Evolutionary conservation across 2,329 filamentous ascomycete genomes (phyloP), one percentile per base, ranked within the genome.

Genomic region (Zymoseptoria passerinii): DNA sequence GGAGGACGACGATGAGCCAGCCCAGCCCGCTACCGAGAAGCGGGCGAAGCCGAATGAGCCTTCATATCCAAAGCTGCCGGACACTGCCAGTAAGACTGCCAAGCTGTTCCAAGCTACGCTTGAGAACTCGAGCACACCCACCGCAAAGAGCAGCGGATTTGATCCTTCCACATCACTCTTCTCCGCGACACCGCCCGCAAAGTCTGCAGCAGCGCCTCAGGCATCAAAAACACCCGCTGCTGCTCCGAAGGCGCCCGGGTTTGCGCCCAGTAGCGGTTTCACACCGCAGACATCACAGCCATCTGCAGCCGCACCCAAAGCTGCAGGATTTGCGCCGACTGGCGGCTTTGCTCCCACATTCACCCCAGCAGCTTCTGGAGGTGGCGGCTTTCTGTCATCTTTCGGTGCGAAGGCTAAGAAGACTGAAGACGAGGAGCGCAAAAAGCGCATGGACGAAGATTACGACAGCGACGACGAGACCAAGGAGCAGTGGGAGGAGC

Each of bases 381-480:
- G 58, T 10, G 65, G 65, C 5, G 70, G 75, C 58, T 78, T 79
- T 64, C 67, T 77, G 55, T 70, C 71, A 18, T 71, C 77, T 7
- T 79, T 80, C 61, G 70, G 72, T 27, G 62, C 62, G 40, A 67
- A 69, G 55, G 72, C 77, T 5, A 72, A 74, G 19, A 70, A 75
- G 54, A 68, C 70, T 29, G 73, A 74, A 52, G 74, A 76, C 50
- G 72, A 75, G 52, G 76, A 76, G 51, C 77, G 75, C 58, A 73
- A 72, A 56, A 78, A 78, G 67, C 75, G 77, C 53, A 80, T 78
- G 67, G 76, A 73, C 3, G 77, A 79, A 54, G 77, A 80, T 20
- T 80, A 77, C 59, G 78, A 81, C 61, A 79, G 78, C 7, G 79
- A 80, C 13, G 77, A 80, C 56, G 78, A 80, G 49, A 76, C 80